phyloP scores from a whole-genome alignment of 1,284 basidiomycete species.

The Omphalotus olearius region DNA sequence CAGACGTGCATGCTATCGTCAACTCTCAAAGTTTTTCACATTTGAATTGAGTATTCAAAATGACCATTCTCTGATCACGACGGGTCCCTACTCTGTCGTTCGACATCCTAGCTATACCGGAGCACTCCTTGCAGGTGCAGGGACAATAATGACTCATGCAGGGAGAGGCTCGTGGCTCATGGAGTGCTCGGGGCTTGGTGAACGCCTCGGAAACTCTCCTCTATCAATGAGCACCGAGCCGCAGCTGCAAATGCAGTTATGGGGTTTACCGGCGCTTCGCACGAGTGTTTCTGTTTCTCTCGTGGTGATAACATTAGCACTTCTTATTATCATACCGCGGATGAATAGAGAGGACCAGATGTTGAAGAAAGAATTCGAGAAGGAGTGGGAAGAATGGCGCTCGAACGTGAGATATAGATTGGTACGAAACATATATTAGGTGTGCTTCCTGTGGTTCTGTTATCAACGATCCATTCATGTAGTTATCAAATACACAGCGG shows the following conservation, averaged over 20 bases:
- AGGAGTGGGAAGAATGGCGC: constrained; percentile 19
- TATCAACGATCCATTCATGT: too few relatives aligned
- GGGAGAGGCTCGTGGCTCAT: neutral
- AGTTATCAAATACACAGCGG: too few relatives aligned
- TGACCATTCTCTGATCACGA: constrained; percentile 21
- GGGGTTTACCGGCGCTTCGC: too few relatives aligned
- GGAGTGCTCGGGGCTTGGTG: neutral
- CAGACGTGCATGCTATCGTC: too few relatives aligned
- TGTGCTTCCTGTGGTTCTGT: neutral
- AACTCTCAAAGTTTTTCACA: constrained; percentile 18
- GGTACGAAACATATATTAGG: constrained; percentile 11
- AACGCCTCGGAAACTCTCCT: too few relatives aligned
- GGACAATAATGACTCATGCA: neutral
- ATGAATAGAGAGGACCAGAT: constrained; percentile 18
- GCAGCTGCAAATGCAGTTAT: too few relatives aligned
- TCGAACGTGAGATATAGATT: constrained; percentile 13
- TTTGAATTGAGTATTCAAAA: constrained; percentile 22
- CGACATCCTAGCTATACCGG: constrained; percentile 21
- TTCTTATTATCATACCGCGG: constrained; percentile 1
- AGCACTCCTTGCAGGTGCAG: neutral
- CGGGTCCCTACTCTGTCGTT: constrained; percentile 22
- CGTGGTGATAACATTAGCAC: too few relatives aligned
- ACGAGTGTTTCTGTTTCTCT: too few relatives aligned
- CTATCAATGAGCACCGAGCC: too few relatives aligned
- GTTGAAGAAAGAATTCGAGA: constrained; percentile 14